Base-by-base conservation (phyloP, 176 grass and related monocot genomes). In the Ampelocalamus luodianensis region DNA sequence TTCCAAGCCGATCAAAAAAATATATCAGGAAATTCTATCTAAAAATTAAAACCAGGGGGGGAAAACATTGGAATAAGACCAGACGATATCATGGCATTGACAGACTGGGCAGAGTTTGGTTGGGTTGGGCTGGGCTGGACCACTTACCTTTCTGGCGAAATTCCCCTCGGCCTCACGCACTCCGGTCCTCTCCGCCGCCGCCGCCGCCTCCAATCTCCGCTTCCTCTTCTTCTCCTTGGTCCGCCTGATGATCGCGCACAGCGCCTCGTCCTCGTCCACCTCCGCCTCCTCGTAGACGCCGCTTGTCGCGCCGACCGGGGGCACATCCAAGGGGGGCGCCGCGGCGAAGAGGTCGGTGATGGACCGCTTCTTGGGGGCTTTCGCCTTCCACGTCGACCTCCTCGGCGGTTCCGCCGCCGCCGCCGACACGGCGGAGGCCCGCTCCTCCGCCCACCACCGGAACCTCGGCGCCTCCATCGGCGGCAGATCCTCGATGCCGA, bases 381-480 rank as follows among this genome's bases (percentile, higher is more conserved):
- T 76, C 42, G 63, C 88, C 68, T 85, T 90, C 63, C 60, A 80
- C 32, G 3, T 5, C 76, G 59, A 48, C 45, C 54, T 59, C 54
- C 24, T 50, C 71, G 24, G 43, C 15, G 20, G 23, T 23, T 6
- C 37, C 27, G 53, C 6, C 7, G 16, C 18, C 2, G 4, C 45
- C 17, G 65, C 59, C 12, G 64, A 63, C 46, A 44, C 46, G 20
- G 66, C 38, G 55, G 70, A 16, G 7, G 65, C 85, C 5, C 92
- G 66, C 54, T 87, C 90, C 46, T 95, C 80, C 37, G 15, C 37
- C 93, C 90, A 95, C 90, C 93, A 95, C 8, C 86, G 83, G 72
- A 89, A 92, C 39, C 10, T 58, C 44, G 65, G 65, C 18, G 61
- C 72, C 72, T 85, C 76, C 71, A 95, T 72, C 59, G 90, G 88